Evolutionary conservation across 2,329 filamentous ascomycete species (phyloP).

Genomic region (Didymella pomorum): DNA sequence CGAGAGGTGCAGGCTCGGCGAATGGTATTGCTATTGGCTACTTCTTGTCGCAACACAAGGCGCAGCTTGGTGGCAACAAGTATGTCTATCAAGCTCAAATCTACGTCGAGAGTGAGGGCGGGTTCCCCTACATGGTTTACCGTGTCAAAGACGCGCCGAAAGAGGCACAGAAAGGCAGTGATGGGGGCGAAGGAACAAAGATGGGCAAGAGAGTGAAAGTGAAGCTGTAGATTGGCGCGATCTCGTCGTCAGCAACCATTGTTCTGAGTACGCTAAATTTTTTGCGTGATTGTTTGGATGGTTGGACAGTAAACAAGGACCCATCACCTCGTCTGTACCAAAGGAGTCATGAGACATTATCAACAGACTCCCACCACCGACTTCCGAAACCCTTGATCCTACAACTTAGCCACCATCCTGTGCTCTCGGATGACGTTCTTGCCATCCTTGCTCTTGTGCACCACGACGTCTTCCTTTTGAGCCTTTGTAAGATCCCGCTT

Average conservation of each 20-base stretch:
- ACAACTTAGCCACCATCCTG: background rate
- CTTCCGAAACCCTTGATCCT: background rate
- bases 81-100: conserved; percentile 6
- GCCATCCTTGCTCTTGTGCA: conserved; percentile 9
- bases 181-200: background rate
- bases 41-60: conserved; percentile 21
- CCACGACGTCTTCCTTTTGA: background rate
- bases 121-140: background rate
- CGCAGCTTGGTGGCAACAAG: conserved; percentile 17
- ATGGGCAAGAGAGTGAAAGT: background rate
- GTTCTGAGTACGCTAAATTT: background rate
- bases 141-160: background rate
- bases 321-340: background rate
- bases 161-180: background rate
- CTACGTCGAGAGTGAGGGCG: background rate
- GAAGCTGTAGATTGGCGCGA: background rate
- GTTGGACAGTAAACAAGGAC: background rate
- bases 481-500: background rate
- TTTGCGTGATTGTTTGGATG: background rate
- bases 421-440: conserved; percentile 16
- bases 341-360: background rate
- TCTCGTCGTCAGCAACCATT: background rate
- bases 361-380: background rate
- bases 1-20: conserved; percentile 9
- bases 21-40: conserved; percentile 15